Evolutionary conservation across 148 eudicot genomes (phyloP), one percentile per base, ranked within the genome.

Genomic region (Diospyros lotus): DNA sequence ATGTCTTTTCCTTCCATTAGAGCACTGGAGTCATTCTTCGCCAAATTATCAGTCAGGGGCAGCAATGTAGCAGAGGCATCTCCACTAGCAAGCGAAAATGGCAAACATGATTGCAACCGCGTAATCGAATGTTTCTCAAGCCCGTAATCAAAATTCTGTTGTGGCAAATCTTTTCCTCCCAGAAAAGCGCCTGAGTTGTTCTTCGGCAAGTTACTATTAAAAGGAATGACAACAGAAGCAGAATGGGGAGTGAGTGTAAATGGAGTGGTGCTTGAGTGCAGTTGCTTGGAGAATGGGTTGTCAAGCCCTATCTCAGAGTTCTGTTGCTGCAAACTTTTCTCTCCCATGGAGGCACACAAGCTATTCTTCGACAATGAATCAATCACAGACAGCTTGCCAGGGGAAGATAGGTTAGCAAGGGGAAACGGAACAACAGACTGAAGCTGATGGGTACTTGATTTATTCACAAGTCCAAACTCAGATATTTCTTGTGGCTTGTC

Each of bases 51-150:
- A 60, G 40, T n/a, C 5, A n/a, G 64, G 0, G 38, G 38, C n/a
- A 55, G 38, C n/a, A 55, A 10, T 55, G 59, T 55, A 9, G 12
- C 12, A 55, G 59, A 14, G 58, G 61, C 43, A 68, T 9, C 4
- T 51, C 58, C 54, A 56, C 72, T 40, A 13, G 17, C 59, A 69
- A 13, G 18, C 53, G 72, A 28, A 69, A 69, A 69, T 53, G 60
- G 60, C 28, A 60, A 2, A 38, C 43, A 10, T 5, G 14, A 53
- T 9, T 69, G 60, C 39, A 58, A 68, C 58, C 50, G 41, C 39
- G 45, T 1, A 53, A 15, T 39, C 4, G 73, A 53, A 52, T 69
- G 61, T 53, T 69, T 54, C 46, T 39, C 60, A 41, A 69, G 44
- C 54, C 18, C 73, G 14, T 46, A 39, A 38, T 52, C 73, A 70